Percentiles rank a stretch among this genome's conserved stretches.
Conservation (phyloP, 805 yeast genomes). For the Candida quercuum region DNA sequence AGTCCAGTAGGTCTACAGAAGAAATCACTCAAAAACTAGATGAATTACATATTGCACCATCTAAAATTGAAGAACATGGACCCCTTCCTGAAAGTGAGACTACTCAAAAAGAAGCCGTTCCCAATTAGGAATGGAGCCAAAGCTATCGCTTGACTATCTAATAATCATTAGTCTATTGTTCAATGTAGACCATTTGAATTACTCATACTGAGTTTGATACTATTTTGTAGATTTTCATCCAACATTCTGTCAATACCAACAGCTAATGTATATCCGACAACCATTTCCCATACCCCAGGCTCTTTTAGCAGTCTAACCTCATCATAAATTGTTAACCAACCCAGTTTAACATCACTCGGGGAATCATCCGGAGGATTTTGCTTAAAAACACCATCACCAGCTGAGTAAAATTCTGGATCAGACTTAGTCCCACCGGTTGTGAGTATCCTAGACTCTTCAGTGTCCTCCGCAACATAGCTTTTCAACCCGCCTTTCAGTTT, state of each 20-base stretch:
- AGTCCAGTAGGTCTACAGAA: conserved; percentile 8
- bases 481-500: conserved; percentile 24
- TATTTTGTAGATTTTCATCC: conserved; percentile 16
- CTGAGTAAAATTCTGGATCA: conserved; percentile 18
- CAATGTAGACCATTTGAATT: too few species aligned
- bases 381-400: conserved; percentile 50
- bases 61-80: conserved; percentile 4
- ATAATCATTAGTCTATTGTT: background rate
- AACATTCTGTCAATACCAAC: conserved; percentile 36
- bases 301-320: conserved; percentile 27
- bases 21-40: conserved; percentile 21
- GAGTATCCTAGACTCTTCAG: background rate
- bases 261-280: conserved; percentile 48
- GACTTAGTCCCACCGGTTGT: too few species aligned
- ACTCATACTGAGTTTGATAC: too few species aligned
- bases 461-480: conserved; percentile 1
- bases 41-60: conserved; percentile 20
- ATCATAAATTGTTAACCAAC: conserved; percentile 62
- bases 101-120: background rate
- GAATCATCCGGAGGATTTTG: conserved; percentile 52
- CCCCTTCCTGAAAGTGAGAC: too few species aligned
- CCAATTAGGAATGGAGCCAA: too few species aligned
- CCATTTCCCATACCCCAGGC: conserved; percentile 48
- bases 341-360: conserved; percentile 54
- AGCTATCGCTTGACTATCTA: background rate